Conservation (phyloP, 2,329 filamentous ascomycete genomes). For the Teratosphaeria viscida region DNA sequence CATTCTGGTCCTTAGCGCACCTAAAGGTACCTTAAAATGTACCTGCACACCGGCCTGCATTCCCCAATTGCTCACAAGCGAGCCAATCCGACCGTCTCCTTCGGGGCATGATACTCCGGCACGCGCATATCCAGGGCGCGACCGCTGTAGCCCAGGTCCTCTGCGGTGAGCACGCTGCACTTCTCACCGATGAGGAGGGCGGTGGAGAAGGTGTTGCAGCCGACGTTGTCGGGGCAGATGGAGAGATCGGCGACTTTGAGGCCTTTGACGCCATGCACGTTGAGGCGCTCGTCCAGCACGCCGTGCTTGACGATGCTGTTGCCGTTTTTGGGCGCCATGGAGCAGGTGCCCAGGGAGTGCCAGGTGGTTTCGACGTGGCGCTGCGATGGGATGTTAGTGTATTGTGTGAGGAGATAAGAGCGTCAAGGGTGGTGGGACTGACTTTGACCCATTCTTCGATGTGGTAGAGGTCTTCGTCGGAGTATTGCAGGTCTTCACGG, state of each 20-base stretch:
- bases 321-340: constrained; percentile 65
- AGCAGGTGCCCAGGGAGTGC: constrained; percentile 59
- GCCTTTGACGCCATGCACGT: constrained; percentile 66
- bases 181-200: constrained; percentile 69
- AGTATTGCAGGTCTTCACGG: constrained; percentile 57
- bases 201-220: constrained; percentile 52
- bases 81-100: constrained; percentile 33
- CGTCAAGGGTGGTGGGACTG: constrained; percentile 38
- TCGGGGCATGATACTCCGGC: constrained; percentile 38
- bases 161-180: constrained; percentile 56
- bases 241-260: constrained; percentile 68
- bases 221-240: constrained; percentile 71
- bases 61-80: constrained; percentile 24
- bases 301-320: constrained; percentile 74
- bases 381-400: constrained; percentile 23
- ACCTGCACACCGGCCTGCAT: background rate
- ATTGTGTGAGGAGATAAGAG: background rate
- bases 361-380: constrained; percentile 67
- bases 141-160: constrained; percentile 66
- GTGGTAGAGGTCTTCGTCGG: constrained; percentile 49
- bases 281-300: constrained; percentile 65
- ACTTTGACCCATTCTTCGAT: constrained; percentile 55
- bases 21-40: too few species aligned
- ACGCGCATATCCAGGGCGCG: constrained; percentile 66
- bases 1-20: background rate